A percentile compares a stretch with the other conserved stretches of the same genome.
Evolutionary conservation across 305 asterid species (phyloP).

Genomic region (Fraxinus angustifolia): DNA sequence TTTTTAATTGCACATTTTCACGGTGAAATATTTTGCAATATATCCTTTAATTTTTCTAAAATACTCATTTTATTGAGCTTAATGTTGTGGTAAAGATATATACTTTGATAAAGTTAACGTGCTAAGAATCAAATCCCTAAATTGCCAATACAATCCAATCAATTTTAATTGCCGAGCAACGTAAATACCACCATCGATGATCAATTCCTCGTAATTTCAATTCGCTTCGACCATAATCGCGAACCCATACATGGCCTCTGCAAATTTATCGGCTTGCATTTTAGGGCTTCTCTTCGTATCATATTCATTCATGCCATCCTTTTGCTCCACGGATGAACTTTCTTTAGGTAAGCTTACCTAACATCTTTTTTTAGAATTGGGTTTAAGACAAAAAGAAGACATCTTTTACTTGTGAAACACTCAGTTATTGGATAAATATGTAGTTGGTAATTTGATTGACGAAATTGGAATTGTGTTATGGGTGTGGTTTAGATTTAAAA

Average conservation of each 20-base stretch:
- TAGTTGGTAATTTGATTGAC: background rate
- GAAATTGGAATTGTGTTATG: conserved; percentile 3
- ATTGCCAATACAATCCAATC: background rate
- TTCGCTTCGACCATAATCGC: background rate
- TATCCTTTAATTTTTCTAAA: too few relatives aligned
- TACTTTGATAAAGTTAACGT: background rate
- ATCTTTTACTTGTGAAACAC: background rate
- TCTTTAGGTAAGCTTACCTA: conserved; percentile 36
- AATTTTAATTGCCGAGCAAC: background rate
- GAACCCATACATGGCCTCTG: conserved; percentile 28
- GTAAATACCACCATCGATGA: background rate
- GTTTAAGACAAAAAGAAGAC: conserved; percentile 5
- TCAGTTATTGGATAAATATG: background rate
- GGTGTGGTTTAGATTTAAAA: background rate
- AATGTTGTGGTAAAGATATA: too few relatives aligned
- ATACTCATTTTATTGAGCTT: too few relatives aligned
- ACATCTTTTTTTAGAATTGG: background rate
- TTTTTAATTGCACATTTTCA: too few relatives aligned
- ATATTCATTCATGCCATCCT: conserved; percentile 13
- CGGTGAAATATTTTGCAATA: too few relatives aligned
- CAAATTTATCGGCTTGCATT: conserved; percentile 22
- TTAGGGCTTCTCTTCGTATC: conserved; percentile 26
- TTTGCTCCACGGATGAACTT: conserved; percentile 27
- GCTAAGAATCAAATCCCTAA: background rate
- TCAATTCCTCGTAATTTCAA: background rate